Percentiles rank a stretch among this genome's conserved stretches.
These are phyloP conservation scores for Acer saccharum DNA, from an alignment of 345 rosid species.

Conservation along the genomic window DNA sequence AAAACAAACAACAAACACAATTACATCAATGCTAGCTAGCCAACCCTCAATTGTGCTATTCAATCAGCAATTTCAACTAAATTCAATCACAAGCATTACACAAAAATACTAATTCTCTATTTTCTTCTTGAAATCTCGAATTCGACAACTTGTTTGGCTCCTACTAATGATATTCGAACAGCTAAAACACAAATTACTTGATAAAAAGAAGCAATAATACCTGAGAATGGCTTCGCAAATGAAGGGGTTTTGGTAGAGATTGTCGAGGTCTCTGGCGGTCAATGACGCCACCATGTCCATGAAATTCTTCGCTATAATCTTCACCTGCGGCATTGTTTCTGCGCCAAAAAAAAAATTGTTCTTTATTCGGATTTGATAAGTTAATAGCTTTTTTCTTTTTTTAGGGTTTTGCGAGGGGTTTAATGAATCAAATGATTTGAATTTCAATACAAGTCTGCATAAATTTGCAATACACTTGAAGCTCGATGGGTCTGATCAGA, in stretches of 20 bases:
- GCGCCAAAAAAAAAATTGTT: neutral
- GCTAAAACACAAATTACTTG: neutral
- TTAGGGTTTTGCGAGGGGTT: neutral
- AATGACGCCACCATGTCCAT: conserved; percentile 98
- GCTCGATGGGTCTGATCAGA: neutral
- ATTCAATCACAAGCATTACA: neutral
- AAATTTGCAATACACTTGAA: neutral
- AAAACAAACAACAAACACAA: neutral
- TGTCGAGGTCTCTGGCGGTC: conserved; percentile 83
- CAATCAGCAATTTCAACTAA: no score
- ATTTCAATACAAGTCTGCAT: neutral
- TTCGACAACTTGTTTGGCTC: neutral
- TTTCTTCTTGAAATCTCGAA: neutral
- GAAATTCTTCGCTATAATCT: conserved; percentile 83
- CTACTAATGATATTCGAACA: neutral
- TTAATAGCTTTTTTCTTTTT: neutral
- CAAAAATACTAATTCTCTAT: neutral
- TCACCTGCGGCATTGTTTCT: conserved; percentile 78
- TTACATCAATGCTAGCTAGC: no score
- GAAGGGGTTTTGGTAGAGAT: conserved; percentile 75
- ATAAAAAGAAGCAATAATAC: conserved; percentile 22
- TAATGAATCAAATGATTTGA: neutral
- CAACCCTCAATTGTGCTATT: no score
- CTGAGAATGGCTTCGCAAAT: conserved; percentile 97
- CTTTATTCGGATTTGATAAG: neutral